These are phyloP conservation scores for Magnusiomyces magnusii DNA, from an alignment of 1,139 yeast species.

Conservation along the genomic window DNA sequence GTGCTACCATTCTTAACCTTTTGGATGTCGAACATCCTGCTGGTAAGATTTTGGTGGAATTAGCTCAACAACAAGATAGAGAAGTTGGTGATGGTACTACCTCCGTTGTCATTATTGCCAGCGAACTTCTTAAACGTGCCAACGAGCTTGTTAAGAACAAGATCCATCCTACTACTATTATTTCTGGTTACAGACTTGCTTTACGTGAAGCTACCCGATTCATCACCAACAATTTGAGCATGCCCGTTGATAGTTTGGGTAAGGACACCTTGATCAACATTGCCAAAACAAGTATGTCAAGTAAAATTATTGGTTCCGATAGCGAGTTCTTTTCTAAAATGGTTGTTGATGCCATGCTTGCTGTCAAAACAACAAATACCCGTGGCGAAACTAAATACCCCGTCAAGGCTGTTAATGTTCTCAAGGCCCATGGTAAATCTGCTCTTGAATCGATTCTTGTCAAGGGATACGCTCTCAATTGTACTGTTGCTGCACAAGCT, in stretches of 20 bases:
- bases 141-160: conserved; percentile 89
- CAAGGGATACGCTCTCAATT: conserved; percentile 92
- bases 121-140: conserved; percentile 87
- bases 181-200: conserved; percentile 93
- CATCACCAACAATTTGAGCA: conserved; percentile 76
- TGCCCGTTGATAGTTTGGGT: conserved; percentile 74
- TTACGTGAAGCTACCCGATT: conserved; percentile 86
- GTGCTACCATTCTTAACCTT: conserved; percentile 88
- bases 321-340: conserved; percentile 81
- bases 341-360: conserved; percentile 89
- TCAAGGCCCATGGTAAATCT: conserved; percentile 96
- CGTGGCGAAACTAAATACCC: conserved; percentile 93
- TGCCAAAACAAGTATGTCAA: conserved; percentile 96
- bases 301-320: conserved; percentile 95
- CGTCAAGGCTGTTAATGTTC: conserved; percentile 91
- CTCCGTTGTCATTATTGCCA: conserved; percentile 92
- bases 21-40: conserved; percentile 99
- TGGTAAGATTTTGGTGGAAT: conserved; percentile 90
- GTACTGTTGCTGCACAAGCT: conserved; percentile 97
- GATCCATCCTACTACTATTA: conserved; percentile 96
- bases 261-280: conserved; percentile 70
- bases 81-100: conserved; percentile 96
- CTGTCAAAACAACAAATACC: conserved; percentile 83
- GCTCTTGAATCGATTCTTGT: conserved; percentile 79
- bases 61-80: conserved; percentile 98